A percentile compares a stretch with the other conserved stretches of the same genome.
These are phyloP conservation scores for Ajuga reptans DNA, from an alignment of 305 asterid species.

Conservation along the genomic window DNA sequence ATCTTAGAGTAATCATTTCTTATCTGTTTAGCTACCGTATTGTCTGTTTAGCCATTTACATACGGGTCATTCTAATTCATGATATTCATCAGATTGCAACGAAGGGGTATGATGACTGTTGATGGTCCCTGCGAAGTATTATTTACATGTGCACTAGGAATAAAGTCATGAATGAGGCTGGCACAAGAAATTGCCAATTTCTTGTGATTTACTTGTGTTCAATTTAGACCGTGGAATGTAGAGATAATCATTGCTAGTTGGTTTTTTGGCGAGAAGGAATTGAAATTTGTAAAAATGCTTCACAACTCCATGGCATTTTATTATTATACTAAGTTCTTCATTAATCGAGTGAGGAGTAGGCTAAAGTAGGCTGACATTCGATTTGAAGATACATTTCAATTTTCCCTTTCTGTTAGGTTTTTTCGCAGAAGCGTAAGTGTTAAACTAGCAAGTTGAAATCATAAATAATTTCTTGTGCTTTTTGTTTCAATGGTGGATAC, in stretches of 20 bases:
- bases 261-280: background rate
- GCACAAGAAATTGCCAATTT: conserved; percentile 22
- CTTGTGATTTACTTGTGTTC: conserved; percentile 20
- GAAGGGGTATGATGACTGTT: conserved; percentile 78
- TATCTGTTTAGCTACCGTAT: conserved; percentile 15
- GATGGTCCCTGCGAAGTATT: conserved; percentile 46
- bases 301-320: background rate
- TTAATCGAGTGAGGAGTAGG: background rate
- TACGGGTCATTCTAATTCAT: conserved; percentile 47
- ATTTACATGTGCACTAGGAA: conserved; percentile 34
- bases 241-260: conserved; percentile 8
- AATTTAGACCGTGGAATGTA: conserved; percentile 15
- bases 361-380: too few relatives aligned
- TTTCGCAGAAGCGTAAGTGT: too few relatives aligned
- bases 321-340: background rate
- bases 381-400: too few relatives aligned
- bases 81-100: conserved; percentile 74
- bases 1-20: background rate
- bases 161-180: conserved; percentile 34
- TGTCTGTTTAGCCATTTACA: conserved; percentile 34
- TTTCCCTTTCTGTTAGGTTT: too few relatives aligned
- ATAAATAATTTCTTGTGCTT: too few relatives aligned
- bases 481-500: too few relatives aligned
- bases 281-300: conserved; percentile 17
- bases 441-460: too few relatives aligned